Base-by-base conservation (phyloP, 176 grass and related monocot genomes). In the Eragrostis curvula region DNA sequence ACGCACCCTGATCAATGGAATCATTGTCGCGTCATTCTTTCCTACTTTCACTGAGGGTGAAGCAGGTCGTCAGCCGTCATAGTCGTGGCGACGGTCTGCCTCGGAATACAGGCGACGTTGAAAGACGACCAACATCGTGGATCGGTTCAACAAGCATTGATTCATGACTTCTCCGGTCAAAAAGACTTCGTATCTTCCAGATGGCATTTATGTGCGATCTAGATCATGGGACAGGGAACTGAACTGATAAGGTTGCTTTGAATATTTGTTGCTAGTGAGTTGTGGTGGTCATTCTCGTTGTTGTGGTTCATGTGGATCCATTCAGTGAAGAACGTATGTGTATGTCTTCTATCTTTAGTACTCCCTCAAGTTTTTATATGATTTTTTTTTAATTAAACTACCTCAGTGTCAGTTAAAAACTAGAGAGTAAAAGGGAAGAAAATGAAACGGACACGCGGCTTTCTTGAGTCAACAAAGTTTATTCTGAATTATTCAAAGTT, bases 141-240 rank as follows among this genome's bases (percentile, higher is more conserved):
- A 89, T 85, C 87, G 25, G 82, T 89, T 85, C 87, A 81, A 81
- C 78, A 3, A 12, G 51, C 64, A 77, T 23, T 52, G 52, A 48
- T 40, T 18, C 44, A 28, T 47, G 87, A 81, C 77, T 62, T 53
- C 29, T 64, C 64, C 64, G 30, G 82, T 81, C 87, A 81, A 81
- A 43, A 74, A n/a, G 24, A 6, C 58, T 61, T 36, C 9, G 29
- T 42, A 48, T 75, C 83, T 51, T 78, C 74, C 74, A 63, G 70
- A 63, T 45, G 63, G 62, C 82, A 85, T 63, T 25, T 17, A 85
- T 76, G 64, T 24, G 51, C n/a, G 42, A 71, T 70, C 57, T 27
- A 27, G 55, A 11, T 3, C 42, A 17, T 7, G 23, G 20, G 42
- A 21, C 4, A 6, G 41, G 52, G 51, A 40, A 68, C 52, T 29